A percentile compares a stretch with the other conserved stretches of the same genome.
phyloP scores from a whole-genome alignment of 1,139 yeast genomes.

The Saccharomyces hybrid region DNA sequence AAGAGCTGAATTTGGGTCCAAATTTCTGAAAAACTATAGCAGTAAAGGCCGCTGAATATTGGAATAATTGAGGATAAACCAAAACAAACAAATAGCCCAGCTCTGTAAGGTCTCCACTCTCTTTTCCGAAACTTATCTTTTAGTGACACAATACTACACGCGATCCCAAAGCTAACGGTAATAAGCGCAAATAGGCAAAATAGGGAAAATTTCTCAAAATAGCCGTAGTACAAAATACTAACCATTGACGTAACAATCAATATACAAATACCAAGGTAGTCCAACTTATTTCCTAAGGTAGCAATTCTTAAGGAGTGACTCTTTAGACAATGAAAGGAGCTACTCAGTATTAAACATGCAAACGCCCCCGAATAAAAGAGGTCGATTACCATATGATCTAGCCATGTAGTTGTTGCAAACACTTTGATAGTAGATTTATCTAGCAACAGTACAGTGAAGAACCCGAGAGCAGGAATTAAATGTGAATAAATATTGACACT shows the following conservation, averaged over 20 bases:
- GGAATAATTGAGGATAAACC: conserved; percentile 79
- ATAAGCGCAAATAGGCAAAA: conserved; percentile 41
- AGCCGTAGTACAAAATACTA: conserved; percentile 63
- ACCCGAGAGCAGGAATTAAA: conserved; percentile 51
- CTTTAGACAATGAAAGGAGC: conserved; percentile 69
- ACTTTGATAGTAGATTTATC: conserved; percentile 31
- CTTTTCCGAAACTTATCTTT: conserved; percentile 59
- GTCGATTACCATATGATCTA: conserved; percentile 39
- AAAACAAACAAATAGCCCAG: conserved; percentile 69
- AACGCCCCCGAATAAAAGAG: conserved; percentile 46
- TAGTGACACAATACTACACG: conserved; percentile 60
- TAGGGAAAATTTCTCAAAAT: conserved; percentile 42
- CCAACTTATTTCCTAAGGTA: conserved; percentile 68
- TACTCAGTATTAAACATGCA: conserved; percentile 63
- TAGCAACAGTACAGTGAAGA: conserved; percentile 32
- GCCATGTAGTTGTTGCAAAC: conserved; percentile 40
- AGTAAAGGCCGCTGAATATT: conserved; percentile 42
- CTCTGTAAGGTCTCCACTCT: conserved; percentile 69
- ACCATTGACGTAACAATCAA: conserved; percentile 69
- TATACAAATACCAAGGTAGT: conserved; percentile 78
- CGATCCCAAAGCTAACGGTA: conserved; percentile 48
- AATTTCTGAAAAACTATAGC: conserved; percentile 42
- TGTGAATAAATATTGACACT: conserved; percentile 79
- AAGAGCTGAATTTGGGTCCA: conserved; percentile 44
- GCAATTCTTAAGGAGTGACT: conserved; percentile 61